These are phyloP conservation scores for Exidia glandulosa DNA, from an alignment of 768 basidiomycete genomes.

Conservation along the genomic window DNA sequence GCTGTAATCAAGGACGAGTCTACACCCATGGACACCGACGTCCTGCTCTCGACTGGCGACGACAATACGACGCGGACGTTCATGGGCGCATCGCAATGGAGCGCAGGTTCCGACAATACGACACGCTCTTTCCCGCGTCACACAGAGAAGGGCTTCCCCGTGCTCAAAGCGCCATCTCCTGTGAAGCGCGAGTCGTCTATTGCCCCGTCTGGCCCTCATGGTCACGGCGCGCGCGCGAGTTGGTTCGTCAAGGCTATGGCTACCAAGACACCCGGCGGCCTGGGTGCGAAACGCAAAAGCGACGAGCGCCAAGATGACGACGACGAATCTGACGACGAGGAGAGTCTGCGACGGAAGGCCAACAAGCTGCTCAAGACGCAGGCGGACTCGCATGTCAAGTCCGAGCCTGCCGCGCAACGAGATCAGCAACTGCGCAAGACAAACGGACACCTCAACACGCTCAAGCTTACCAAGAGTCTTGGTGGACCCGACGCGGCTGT, in stretches of 20 bases:
- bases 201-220: not conserved
- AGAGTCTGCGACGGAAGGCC: too few relatives aligned
- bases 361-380: not conserved
- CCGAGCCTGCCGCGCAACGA: conserved; percentile 1
- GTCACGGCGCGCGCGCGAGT: not conserved
- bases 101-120: not conserved
- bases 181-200: not conserved
- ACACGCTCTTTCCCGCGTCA: not conserved
- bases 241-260: not conserved
- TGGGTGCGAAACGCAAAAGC: not conserved
- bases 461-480: conserved; percentile 41
- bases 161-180: not conserved
- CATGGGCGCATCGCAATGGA: not conserved
- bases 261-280: not conserved
- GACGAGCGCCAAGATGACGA: not conserved
- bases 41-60: not conserved
- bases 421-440: conserved; percentile 13
- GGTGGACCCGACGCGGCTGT: conserved; percentile 50
- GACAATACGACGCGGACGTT: not conserved
- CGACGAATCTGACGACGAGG: not conserved
- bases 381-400: not conserved
- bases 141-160: not conserved
- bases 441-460: conserved; percentile 19
- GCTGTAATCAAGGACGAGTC: not conserved
- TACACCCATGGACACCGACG: not conserved